Base-by-base conservation (phyloP, 306 rosid genomes). In the Rubus parviflorus region DNA sequence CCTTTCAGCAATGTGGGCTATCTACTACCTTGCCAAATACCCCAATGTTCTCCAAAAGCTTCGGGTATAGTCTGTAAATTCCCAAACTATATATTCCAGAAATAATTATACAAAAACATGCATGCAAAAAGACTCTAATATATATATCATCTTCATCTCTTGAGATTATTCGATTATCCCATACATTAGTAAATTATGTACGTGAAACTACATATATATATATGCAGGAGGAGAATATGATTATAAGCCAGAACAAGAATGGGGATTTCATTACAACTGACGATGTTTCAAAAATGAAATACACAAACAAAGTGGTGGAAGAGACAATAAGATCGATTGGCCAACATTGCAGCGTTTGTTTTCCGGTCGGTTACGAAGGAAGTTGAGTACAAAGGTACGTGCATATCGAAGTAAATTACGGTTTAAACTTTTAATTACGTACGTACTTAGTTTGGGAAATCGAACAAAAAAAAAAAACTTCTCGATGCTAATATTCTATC, bases 291-390 rank as follows among this genome's bases (percentile, higher is more conserved):
- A 64, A 70, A 25, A 30, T 85, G 68, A 73, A 75, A 49, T 83
- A 79, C 84, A 83, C 88, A 61, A 82, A 79, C 74, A 81, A 77
- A 85, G 89, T 79, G 6, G 81, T 85, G 19, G 87, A 85, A 60
- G 85, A 85, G 73, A 80, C 78, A 37, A 65, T 85, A 45, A 79
- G 87, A 74, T n/a, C n/a, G n/a, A n/a, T 30, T 83, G 81, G 86
- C 83, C 41, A 81, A 85, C 52, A 47, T 88, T 85, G 25, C 86
- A 9, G 14, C 70, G 2, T 43, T 82, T 57, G 0, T 20, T 16
- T 80, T 80, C 80, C 81, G 87, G 9, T 41, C 3, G 11, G 80
- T 8, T 40, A 25, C 19, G 17, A 52, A 80, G 41, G 87, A 87
- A n/a, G 75, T 49, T 12, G 76, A 85, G 42, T 84, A 82, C 41